Base-by-base conservation (phyloP, 805 yeast genomes). In the Candida qinlingensis region DNA sequence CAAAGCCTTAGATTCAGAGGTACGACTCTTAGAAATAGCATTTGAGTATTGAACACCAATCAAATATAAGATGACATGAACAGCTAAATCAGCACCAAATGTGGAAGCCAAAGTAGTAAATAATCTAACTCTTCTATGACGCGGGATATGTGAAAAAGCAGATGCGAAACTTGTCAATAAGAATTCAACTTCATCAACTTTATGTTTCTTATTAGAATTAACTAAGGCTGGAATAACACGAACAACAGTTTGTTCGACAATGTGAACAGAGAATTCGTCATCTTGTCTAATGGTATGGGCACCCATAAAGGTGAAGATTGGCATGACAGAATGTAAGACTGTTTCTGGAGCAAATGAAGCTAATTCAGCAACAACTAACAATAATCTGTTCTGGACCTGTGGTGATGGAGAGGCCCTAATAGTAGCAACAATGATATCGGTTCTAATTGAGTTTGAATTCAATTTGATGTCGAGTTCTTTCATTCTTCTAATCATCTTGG, bases 301-400 rank as follows among this genome's bases (percentile, higher is more conserved):
- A 51, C 99, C 99, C 98, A 94, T 94, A 60, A 94, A 94, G 1
- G 99, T 94, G 73, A 94, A 94, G 45, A 94, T 92, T n/a, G 99
- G 99, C 99, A 94, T 94, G 7, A 94, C 96, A 2, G 97, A 87
- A 68, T 94, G 98, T 46, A 94, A 72, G 30, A 94, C 90, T 31
- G 86, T 80, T 61, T 92, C 97, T 7, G 98, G 97, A 10, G 92
- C 87, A 48, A 94, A 69, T 1, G 89, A 74, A 1, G 98, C 98
- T 56, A 94, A 71, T 43, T 89, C 85, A 3, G 97, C 86, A 56
- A 94, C 82, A 29, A 94, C 92, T 50, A 92, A 71, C 50, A 94
- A 71, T 44, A 92, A 69, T 56, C 90, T 79, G 69, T 94, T 94
- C 69, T 94, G 99, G 29, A 91, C 95, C 66, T 92, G 98, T 3